A percentile compares a stretch with the other conserved stretches of the same genome.
phyloP scores from a whole-genome alignment of 2,329 filamentous ascomycete genomes.

The Nigrograna mackinnonii region DNA sequence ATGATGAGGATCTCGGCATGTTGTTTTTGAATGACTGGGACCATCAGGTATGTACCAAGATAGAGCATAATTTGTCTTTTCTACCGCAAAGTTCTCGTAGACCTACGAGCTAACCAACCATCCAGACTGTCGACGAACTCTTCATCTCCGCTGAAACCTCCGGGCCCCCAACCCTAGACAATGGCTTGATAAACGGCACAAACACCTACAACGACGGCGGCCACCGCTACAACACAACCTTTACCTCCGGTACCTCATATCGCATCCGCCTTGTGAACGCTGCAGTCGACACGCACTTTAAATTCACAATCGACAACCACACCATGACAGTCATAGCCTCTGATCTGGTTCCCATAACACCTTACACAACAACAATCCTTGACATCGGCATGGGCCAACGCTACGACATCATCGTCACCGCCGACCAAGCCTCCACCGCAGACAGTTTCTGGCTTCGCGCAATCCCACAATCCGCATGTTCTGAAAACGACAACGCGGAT shows the following conservation, averaged over 20 bases:
- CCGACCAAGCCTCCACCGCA: constrained; percentile 25
- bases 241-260: constrained; percentile 45
- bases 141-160: constrained; percentile 27
- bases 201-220: constrained; percentile 41
- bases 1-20: constrained; percentile 49
- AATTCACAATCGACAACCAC: constrained; percentile 50
- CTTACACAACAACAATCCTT: constrained; percentile 44
- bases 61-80: not conserved
- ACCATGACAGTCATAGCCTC: constrained; percentile 47
- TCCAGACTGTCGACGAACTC: constrained; percentile 38
- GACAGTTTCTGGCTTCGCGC: constrained; percentile 42
- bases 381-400: constrained; percentile 48
- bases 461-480: constrained; percentile 45
- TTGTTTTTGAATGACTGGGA: constrained; percentile 49
- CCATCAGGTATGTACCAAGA: constrained; percentile 27
- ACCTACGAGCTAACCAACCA: not conserved
- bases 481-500: constrained; percentile 32
- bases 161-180: constrained; percentile 43
- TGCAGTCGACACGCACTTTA: constrained; percentile 44
- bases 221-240: constrained; percentile 38
- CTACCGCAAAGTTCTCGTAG: too few species aligned
- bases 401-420: constrained; percentile 41
- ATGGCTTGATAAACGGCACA: constrained; percentile 49
- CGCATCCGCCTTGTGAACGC: constrained; percentile 48
- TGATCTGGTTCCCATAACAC: constrained; percentile 47